Conservation (phyloP, 805 yeast species). For the Hemisphaericaspora nanyangensis region DNA sequence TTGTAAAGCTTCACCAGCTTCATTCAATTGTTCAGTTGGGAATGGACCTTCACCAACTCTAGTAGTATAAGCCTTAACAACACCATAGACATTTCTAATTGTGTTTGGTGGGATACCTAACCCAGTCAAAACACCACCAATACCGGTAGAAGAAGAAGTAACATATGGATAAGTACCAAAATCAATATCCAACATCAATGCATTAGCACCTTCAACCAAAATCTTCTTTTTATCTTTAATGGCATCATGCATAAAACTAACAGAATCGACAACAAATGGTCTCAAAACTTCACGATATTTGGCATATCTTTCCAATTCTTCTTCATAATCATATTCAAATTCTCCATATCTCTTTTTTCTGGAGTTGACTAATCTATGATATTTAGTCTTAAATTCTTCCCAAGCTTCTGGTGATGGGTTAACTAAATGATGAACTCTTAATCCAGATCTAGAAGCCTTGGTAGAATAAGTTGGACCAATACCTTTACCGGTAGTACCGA, state of each 20-base stretch:
- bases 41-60: slow-evolving; percentile 99
- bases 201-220: slow-evolving; percentile 96
- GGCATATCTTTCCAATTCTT: slow-evolving; percentile 75
- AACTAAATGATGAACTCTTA: slow-evolving; percentile 93
- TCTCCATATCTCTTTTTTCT: slow-evolving; percentile 90
- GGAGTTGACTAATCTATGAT: slow-evolving; percentile 71
- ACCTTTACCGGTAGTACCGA: slow-evolving; percentile 98
- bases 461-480: slow-evolving; percentile 98
- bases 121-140: slow-evolving; percentile 97
- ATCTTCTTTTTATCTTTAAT: slow-evolving; percentile 76
- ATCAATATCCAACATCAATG: slow-evolving; percentile 94
- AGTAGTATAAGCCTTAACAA: slow-evolving; percentile 97
- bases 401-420: slow-evolving; percentile 87
- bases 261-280: slow-evolving; percentile 93
- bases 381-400: slow-evolving; percentile 81
- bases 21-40: slow-evolving; percentile 95
- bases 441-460: slow-evolving; percentile 93
- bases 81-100: slow-evolving; percentile 84
- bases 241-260: slow-evolving; percentile 78
- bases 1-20: slow-evolving; percentile 82
- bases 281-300: slow-evolving; percentile 65
- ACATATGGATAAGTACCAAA: slow-evolving; percentile 98
- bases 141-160: slow-evolving; percentile 92
- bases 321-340: slow-evolving; percentile 81
- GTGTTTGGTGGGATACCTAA: slow-evolving; percentile 91